These are phyloP conservation scores for Serendipita sp. DNA, from an alignment of 768 basidiomycete genomes.

Conservation along the genomic window DNA sequence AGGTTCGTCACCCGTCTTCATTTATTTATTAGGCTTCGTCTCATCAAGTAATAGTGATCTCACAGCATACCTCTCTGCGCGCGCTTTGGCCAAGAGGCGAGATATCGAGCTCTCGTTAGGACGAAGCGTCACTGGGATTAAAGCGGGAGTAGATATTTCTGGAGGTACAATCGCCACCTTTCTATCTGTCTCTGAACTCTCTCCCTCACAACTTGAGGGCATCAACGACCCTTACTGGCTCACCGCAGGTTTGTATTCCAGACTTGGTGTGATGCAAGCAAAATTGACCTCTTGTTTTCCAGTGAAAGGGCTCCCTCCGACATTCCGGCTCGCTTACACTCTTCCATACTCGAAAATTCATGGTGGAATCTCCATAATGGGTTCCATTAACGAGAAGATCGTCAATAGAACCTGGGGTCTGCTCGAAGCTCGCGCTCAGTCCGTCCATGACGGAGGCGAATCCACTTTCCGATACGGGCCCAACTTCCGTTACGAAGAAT, in stretches of 20 bases:
- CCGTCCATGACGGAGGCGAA: slow-evolving; percentile 11
- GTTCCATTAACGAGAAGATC: slow-evolving; percentile 27
- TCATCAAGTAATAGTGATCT: slow-evolving; percentile 28
- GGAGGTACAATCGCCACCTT: slow-evolving; percentile 41
- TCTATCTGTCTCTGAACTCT: slow-evolving; percentile 16
- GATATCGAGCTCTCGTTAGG: slow-evolving; percentile 21
- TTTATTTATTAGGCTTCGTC: neutral
- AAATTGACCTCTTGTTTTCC: slow-evolving; percentile 1
- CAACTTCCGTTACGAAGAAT: slow-evolving; percentile 63
- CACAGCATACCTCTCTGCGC: slow-evolving; percentile 42
- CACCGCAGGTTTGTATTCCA: slow-evolving; percentile 25
- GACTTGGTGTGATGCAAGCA: neutral
- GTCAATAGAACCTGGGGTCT: slow-evolving; percentile 45
- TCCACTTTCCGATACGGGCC: slow-evolving; percentile 37
- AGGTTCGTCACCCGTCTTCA: slow-evolving; percentile 16
- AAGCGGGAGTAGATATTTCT: slow-evolving; percentile 33
- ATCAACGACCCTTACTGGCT: slow-evolving; percentile 24
- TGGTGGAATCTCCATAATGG: slow-evolving; percentile 31
- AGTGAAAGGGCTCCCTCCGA: slow-evolving; percentile 21
- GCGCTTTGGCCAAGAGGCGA: slow-evolving; percentile 19
- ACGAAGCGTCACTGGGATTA: slow-evolving; percentile 39
- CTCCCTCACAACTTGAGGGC: slow-evolving; percentile 17
- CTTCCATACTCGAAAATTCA: slow-evolving; percentile 22
- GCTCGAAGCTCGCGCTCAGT: slow-evolving; percentile 19
- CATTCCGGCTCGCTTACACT: slow-evolving; percentile 21